Base-by-base conservation (phyloP, 805 yeast species). In the Candida mattraensis region DNA sequence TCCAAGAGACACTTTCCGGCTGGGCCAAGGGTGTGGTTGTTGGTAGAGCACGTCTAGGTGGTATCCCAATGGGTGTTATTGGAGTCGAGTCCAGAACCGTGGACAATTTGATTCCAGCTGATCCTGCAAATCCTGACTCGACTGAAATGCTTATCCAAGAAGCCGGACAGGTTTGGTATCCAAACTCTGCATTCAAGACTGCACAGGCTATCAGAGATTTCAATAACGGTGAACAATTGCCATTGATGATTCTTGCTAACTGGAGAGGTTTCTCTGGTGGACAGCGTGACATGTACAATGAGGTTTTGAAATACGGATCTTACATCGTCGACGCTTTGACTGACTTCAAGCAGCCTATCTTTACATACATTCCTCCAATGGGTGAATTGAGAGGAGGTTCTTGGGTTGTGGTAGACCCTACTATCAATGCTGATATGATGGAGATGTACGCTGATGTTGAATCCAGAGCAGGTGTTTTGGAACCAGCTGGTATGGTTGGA, bases 181-280 rank as follows among this genome's bases (percentile, higher is more conserved):
- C 99, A 54, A 93, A 93, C 72, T 85, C 96, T 44, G 99, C 99
- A 13, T 93, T 85, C 77, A 93, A 93, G 80, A 93, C 99, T 28
- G 95, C 99, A 3, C 99, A 93, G 70, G 98, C 99, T 15, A 91
- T 93, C 54, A 83, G 83, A 49, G 99, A 93, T 62, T 93, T 93
- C 79, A 93, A 93, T 74, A 71, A 87, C 60, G 99, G 99, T 74
- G 99, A 93, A 67, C 91, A 89, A 66, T 75, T 93, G 58, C 99
- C 99, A 47, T 74, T 93, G 64, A 86, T 93, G 95, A 87, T 93
- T 50, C 70, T 93, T 53, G 99, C 99, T 42, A 93, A 93, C 78
- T 93, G 99, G 99, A 86, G 99, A 80, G 99, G 99, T 58, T 93
- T 93, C 80, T 87, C 97, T 50, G 99, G 99, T 73, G 99, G 99